Evolutionary conservation across 208 protist species (phyloP).

Genomic region (Tritrichomonas musculus): DNA sequence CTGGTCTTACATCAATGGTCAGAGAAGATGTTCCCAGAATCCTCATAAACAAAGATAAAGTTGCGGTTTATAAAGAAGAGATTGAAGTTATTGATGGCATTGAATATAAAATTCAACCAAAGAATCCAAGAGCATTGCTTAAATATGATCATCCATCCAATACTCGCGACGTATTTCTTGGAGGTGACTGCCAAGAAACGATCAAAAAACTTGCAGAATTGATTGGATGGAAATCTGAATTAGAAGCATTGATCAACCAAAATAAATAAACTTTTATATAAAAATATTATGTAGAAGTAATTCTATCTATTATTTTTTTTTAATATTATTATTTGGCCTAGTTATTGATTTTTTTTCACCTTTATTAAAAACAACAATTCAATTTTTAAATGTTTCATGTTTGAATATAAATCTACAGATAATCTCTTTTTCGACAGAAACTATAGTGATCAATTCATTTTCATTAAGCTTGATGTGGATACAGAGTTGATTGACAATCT

Average conservation of each 20-base stretch:
- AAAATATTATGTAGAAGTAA: background rate
- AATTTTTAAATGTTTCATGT: no score
- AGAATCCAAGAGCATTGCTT: background rate
- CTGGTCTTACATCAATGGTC: constrained; percentile 35
- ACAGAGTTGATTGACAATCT: no score
- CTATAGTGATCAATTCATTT: no score
- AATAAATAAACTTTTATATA: background rate
- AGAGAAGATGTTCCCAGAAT: background rate
- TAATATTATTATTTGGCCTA: no score
- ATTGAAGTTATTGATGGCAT: background rate
- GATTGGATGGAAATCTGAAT: background rate
- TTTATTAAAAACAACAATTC: no score
- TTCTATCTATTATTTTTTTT: background rate
- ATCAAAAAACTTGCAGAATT: background rate
- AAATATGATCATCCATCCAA: constrained; percentile 5
- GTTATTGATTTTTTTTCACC: no score
- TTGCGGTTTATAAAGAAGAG: background rate
- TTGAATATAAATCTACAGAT: no score
- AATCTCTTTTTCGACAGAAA: no score
- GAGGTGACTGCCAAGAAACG: constrained; percentile 7
- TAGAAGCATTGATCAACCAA: background rate
- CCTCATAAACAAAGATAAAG: background rate
- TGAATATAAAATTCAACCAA: background rate
- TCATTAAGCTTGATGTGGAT: no score
- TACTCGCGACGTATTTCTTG: background rate